phyloP scores from a whole-genome alignment of 306 rosid species.

The Malus fusca region DNA sequence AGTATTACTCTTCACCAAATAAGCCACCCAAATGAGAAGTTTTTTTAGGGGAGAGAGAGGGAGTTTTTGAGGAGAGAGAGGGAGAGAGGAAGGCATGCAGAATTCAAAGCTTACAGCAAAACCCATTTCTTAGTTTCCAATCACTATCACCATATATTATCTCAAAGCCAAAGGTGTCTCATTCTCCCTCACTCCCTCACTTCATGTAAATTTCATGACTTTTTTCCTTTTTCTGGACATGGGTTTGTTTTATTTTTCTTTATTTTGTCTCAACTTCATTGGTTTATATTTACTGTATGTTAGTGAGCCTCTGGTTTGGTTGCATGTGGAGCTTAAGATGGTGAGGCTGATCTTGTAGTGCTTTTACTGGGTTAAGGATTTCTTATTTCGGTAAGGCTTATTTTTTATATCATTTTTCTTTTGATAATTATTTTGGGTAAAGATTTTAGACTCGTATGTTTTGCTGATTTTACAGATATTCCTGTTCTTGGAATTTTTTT shows the following conservation, averaged over 20 bases:
- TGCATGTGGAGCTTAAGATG: conserved; percentile 23
- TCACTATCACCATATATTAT: background rate
- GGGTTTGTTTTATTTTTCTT: background rate
- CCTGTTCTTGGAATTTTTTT: background rate
- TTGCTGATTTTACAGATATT: background rate
- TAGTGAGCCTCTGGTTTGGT: conserved; percentile 17
- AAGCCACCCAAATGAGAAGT: background rate
- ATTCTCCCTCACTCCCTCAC: background rate
- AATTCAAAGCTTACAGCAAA: conserved; percentile 7
- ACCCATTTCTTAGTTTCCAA: conserved; percentile 19
- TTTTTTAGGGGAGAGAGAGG: background rate
- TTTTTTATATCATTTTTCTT: background rate
- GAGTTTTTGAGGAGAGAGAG: background rate
- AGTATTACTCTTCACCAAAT: conserved; percentile 6
- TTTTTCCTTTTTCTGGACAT: background rate
- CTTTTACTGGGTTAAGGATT: conserved; percentile 1
- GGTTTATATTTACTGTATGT: background rate
- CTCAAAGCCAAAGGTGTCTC: conserved; percentile 23
- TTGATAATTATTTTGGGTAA: background rate
- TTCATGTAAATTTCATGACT: background rate
- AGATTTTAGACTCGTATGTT: background rate
- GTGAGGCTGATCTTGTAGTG: conserved; percentile 4
- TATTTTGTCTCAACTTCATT: background rate
- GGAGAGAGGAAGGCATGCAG: conserved; percentile 15
- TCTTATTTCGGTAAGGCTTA: conserved; percentile 4